These are phyloP conservation scores for Ogataea angusta DNA, from an alignment of 805 yeast species.

Conservation along the genomic window DNA sequence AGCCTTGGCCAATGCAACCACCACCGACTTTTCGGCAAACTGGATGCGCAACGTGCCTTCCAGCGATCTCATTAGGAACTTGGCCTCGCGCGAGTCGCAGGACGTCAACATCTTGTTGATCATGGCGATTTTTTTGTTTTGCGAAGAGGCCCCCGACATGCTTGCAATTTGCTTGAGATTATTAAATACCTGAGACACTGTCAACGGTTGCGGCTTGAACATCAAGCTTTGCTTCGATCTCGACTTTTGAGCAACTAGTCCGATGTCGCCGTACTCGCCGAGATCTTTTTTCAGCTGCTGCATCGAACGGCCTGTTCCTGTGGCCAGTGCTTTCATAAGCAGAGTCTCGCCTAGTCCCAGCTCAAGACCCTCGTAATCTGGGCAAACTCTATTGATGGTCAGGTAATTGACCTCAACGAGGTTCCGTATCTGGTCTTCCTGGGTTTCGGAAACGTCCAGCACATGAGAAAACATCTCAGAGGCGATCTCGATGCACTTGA, in stretches of 20 bases:
- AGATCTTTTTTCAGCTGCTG: slow-evolving; percentile 71
- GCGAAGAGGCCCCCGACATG: slow-evolving; percentile 78
- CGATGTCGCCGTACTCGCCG: slow-evolving; percentile 83
- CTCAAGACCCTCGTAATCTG: slow-evolving; percentile 94
- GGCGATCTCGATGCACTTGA: slow-evolving; percentile 74
- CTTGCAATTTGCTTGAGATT: slow-evolving; percentile 75
- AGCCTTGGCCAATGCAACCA: slow-evolving; percentile 82
- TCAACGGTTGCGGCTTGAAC: slow-evolving; percentile 86
- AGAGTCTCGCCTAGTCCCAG: slow-evolving; percentile 91
- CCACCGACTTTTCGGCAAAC: slow-evolving; percentile 88
- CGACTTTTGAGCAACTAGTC: slow-evolving; percentile 80
- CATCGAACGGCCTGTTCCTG: slow-evolving; percentile 79
- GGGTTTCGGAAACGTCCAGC: slow-evolving; percentile 46
- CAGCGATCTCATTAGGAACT: slow-evolving; percentile 80
- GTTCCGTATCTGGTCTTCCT: slow-evolving; percentile 28
- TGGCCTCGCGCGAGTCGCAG: slow-evolving; percentile 84
- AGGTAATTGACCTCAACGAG: slow-evolving; percentile 74
- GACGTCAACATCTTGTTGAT: slow-evolving; percentile 85
- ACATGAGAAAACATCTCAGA: slow-evolving; percentile 70
- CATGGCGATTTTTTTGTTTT: slow-evolving; percentile 67
- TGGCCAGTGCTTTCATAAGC: slow-evolving; percentile 82
- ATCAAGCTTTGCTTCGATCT: slow-evolving; percentile 84
- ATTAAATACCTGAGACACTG: slow-evolving; percentile 68
- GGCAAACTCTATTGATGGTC: slow-evolving; percentile 86
- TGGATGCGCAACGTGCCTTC: slow-evolving; percentile 94